A percentile compares a stretch with the other conserved stretches of the same genome.
Evolutionary conservation across 371 early-diverging fungal genomes (phyloP).

Genomic region (Lichtheimia corymbifera): DNA sequence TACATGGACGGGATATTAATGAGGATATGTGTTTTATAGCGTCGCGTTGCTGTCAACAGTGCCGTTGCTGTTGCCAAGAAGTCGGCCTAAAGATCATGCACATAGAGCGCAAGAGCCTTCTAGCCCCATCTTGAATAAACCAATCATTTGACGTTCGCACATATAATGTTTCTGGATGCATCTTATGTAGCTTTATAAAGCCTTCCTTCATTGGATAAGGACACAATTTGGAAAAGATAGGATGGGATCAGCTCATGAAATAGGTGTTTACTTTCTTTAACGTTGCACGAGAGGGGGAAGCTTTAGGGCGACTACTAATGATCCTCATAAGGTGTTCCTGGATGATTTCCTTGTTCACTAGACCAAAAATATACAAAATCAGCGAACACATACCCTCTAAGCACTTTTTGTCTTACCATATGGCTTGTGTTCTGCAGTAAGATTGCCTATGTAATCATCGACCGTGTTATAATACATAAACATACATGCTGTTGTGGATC

Average conservation of each 20-base stretch:
- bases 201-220: too few relatives aligned
- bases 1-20: neutral
- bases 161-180: too few relatives aligned
- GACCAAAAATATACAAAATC: neutral
- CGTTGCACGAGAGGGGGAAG: conserved; percentile 27
- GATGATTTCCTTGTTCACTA: conserved; percentile 65
- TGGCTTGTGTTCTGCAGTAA: conserved; percentile 15
- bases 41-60: conserved; percentile 43
- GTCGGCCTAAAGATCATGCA: conserved; percentile 18
- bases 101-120: neutral
- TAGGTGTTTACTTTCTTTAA: conserved; percentile 26
- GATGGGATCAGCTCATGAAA: conserved; percentile 21
- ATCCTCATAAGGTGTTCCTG: conserved; percentile 69
- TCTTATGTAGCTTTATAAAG: too few relatives aligned
- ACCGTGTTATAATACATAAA: too few relatives aligned
- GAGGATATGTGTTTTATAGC: conserved; percentile 22
- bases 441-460: conserved; percentile 11
- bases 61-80: conserved; percentile 47
- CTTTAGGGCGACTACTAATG: conserved; percentile 56
- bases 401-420: conserved; percentile 12
- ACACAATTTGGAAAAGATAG: too few relatives aligned
- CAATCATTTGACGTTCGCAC: neutral
- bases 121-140: conserved; percentile 11
- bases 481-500: neutral
- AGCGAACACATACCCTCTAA: neutral